Percentiles rank a stretch among this genome's conserved stretches.
Evolutionary conservation across 2,329 filamentous ascomycete species (phyloP).

Genomic region (Ophiostoma montium): DNA sequence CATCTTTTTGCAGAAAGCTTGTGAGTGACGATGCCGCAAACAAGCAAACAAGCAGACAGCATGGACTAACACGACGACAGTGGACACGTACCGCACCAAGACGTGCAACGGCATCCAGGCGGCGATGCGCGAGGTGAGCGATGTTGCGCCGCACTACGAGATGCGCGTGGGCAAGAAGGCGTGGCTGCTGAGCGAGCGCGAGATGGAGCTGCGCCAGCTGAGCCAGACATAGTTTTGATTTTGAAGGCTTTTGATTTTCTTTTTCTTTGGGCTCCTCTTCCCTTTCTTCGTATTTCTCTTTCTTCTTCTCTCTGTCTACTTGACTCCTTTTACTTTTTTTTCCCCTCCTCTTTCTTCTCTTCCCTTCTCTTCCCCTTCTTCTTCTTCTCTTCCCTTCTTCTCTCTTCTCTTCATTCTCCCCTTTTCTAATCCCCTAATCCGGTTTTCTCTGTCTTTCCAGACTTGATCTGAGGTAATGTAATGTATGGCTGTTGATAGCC

Average conservation of each 20-base stretch:
- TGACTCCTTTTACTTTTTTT: not conserved
- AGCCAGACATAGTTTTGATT: constrained; percentile 4
- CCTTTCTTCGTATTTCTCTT: not conserved
- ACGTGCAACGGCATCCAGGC: constrained; percentile 70
- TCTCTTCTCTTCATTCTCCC: not conserved
- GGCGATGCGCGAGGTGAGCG: constrained; percentile 57
- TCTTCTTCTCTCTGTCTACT: not conserved
- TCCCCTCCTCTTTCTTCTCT: not conserved
- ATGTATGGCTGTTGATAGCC: too few relatives aligned
- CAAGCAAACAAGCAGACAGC: too few relatives aligned
- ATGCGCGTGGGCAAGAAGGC: constrained; percentile 72
- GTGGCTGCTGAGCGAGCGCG: constrained; percentile 28
- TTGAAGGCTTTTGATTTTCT: not conserved
- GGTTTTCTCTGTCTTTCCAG: too few relatives aligned
- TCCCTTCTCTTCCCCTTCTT: not conserved
- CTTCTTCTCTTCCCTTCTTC: not conserved
- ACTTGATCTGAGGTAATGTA: too few relatives aligned
- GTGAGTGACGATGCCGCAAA: constrained; percentile 47
- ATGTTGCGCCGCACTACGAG: constrained; percentile 75
- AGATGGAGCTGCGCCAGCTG: constrained; percentile 12
- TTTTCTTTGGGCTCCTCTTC: not conserved
- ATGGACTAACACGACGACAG: constrained; percentile 29
- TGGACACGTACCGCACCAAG: constrained; percentile 90
- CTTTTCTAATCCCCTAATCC: not conserved
- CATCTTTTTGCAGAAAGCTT: constrained; percentile 77